Conservation (phyloP, 139 green algal genomes). For the Nannochloris sp. region DNA sequence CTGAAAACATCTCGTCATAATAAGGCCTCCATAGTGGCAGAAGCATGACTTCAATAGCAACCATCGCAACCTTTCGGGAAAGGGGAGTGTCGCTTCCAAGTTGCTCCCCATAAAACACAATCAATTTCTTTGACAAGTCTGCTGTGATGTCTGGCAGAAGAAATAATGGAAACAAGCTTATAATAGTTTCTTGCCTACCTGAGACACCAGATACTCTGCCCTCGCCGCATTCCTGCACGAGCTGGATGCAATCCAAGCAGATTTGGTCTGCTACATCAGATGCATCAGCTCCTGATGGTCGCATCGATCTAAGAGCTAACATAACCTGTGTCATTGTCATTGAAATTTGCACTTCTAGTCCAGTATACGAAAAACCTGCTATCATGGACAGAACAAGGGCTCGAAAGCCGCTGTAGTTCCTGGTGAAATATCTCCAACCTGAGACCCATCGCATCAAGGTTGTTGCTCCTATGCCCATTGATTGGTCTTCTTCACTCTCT, state of each 20-base stretch:
- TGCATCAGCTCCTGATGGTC: not conserved
- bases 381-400: conserved; percentile 14
- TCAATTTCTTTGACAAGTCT: conserved; percentile 7
- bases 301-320: conserved; percentile 19
- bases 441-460: conserved; percentile 6
- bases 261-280: conserved; percentile 1
- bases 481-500: conserved; percentile 24
- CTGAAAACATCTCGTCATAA: not conserved
- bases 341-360: conserved; percentile 7
- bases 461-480: conserved; percentile 2
- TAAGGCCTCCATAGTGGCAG: not conserved
- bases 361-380: conserved; percentile 19
- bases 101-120: conserved; percentile 18
- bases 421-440: conserved; percentile 15
- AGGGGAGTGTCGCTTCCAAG: conserved; percentile 8
- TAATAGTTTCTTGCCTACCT: conserved; percentile 51
- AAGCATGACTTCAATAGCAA: conserved; percentile 2
- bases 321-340: conserved; percentile 19
- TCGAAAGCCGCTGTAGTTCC: conserved; percentile 9
- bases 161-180: conserved; percentile 45
- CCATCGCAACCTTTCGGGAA: conserved; percentile 22
- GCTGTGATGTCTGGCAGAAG: conserved; percentile 34
- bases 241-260: conserved; percentile 3
- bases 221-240: not conserved
- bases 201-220: conserved; percentile 24